phyloP scores from a whole-genome alignment of 441 rosid genomes.

The Croton laevigatus region DNA sequence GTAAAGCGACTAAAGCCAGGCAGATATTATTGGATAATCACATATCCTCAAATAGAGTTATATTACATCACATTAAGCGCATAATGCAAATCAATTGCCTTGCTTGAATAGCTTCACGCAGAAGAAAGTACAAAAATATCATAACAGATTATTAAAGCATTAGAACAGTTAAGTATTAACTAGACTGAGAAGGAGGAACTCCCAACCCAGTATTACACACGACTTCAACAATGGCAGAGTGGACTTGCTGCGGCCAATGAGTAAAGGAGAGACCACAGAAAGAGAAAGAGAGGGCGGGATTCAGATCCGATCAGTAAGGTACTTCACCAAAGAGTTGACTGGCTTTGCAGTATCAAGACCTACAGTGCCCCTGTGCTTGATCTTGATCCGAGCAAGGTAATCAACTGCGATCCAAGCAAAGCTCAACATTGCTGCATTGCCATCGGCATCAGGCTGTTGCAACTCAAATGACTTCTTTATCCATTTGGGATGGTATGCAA shows the following conservation, averaged over 20 bases:
- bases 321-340: conserved; percentile 54
- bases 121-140: background rate
- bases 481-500: conserved; percentile 74
- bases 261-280: background rate
- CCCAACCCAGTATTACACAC: background rate
- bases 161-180: too few species aligned
- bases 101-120: too few species aligned
- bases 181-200: background rate
- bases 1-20: too few species aligned
- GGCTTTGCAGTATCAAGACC: conserved; percentile 52
- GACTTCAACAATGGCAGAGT: conserved; percentile 57
- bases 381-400: conserved; percentile 79
- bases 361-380: conserved; percentile 32
- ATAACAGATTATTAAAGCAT: background rate
- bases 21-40: too few species aligned
- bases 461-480: conserved; percentile 49
- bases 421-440: conserved; percentile 50
- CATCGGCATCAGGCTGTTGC: conserved; percentile 39
- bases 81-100: too few species aligned
- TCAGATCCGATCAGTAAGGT: conserved; percentile 51
- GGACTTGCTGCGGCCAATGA: conserved; percentile 63
- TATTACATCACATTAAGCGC: too few species aligned
- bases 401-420: conserved; percentile 92
- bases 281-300: background rate
- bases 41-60: too few species aligned